Percentiles rank a stretch among this genome's conserved stretches.
These are phyloP conservation scores for Tetratostichococcus sp. DNA, from an alignment of 139 green algal species.

Conservation along the genomic window DNA sequence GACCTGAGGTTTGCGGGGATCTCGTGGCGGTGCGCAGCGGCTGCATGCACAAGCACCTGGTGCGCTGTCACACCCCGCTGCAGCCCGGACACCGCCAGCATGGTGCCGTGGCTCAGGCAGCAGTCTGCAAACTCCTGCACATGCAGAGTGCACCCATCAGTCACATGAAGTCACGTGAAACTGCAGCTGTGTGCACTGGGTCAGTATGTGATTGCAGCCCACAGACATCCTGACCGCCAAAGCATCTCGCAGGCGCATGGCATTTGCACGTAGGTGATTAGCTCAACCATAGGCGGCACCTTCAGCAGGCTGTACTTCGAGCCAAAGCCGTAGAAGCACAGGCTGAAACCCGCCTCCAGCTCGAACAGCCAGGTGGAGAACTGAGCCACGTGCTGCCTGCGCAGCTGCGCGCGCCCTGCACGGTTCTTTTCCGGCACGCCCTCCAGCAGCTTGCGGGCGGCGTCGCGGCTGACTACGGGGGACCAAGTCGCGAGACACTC, in stretches of 20 bases:
- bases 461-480: not conserved
- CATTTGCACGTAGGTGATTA: too few species aligned
- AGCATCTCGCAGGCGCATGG: too few species aligned
- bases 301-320: constrained; percentile 75
- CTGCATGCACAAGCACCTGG: constrained; percentile 36
- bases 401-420: not conserved
- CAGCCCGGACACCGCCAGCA: constrained; percentile 53
- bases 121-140: not conserved
- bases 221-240: too few species aligned
- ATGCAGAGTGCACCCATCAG: not conserved
- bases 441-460: not conserved
- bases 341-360: constrained; percentile 41
- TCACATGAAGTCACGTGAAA: not conserved
- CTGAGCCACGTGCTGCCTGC: not conserved
- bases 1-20: not conserved
- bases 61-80: constrained; percentile 34
- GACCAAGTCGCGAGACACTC: too few species aligned
- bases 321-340: constrained; percentile 85
- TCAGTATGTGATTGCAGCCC: too few species aligned
- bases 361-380: not conserved
- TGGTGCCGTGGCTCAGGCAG: constrained; percentile 23
- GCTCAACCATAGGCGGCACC: not conserved
- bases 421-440: not conserved
- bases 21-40: constrained; percentile 13
- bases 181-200: not conserved